Conservation (phyloP, 176 grass and related monocot species). For the Dendrocalamus sinicus region DNA sequence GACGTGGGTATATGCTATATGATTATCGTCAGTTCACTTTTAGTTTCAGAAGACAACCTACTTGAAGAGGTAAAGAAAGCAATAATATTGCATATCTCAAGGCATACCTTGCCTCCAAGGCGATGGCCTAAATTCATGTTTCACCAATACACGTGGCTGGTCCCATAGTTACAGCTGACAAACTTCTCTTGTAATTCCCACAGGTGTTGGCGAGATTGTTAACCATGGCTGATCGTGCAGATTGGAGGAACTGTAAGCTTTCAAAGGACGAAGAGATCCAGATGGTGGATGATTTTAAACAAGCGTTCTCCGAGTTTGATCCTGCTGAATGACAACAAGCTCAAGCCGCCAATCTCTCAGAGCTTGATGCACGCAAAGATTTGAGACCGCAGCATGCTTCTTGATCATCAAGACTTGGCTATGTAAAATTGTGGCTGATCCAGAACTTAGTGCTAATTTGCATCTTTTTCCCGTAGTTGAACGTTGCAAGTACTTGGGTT, state of each 20-base stretch:
- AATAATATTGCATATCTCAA: not conserved
- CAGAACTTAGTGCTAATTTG: not conserved
- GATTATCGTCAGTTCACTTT: not conserved
- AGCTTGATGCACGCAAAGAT: not conserved
- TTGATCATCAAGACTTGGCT: not conserved
- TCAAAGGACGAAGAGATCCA: conserved; percentile 71
- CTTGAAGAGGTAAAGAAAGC: not conserved
- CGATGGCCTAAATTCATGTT: not conserved
- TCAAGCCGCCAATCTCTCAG: not conserved
- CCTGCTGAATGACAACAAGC: conserved; percentile 52
- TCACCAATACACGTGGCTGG: not conserved
- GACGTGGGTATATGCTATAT: conserved; percentile 67
- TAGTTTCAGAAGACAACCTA: conserved; percentile 12
- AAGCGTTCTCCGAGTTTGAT: conserved; percentile 64
- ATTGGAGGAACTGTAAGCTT: conserved; percentile 90
- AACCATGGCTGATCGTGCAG: conserved; percentile 77
- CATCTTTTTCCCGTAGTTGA: not conserved
- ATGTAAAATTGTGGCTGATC: not conserved
- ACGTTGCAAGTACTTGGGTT: not conserved
- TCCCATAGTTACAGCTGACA: not conserved
- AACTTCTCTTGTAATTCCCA: conserved; percentile 7
- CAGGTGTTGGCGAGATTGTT: conserved; percentile 81
- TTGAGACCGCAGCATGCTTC: not conserved
- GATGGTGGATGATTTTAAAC: conserved; percentile 83
- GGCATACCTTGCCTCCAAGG: not conserved